Base-by-base conservation (phyloP, 2,329 filamentous ascomycete species). In the Penicillium sp. region DNA sequence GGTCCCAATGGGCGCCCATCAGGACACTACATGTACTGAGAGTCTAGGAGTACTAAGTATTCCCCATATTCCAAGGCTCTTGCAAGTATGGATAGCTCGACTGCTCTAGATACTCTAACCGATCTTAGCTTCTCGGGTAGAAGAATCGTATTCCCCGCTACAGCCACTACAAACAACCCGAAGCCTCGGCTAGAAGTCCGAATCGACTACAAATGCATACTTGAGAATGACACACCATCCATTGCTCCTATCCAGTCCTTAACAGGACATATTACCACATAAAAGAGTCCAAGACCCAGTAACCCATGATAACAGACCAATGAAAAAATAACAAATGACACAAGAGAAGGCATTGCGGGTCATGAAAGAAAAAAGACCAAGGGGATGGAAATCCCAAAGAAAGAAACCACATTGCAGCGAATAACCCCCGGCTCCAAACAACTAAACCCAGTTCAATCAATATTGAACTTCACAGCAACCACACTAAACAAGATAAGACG, bases 291-390 rank as follows among this genome's bases (percentile, higher is more conserved):
- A 52, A 51, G 53, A 52, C 59, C 57, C 49, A 44, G 52, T 54
- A 60, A 56, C 44, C 62, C 64, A 50, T 42, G 52, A 55, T 47
- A 47, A 65, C 37, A 52, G 24, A 54, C 46, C 53, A 59, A 43
- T 60, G 47, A 55, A 50, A 29, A 55, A 54, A 56, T 56, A 55
- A 53, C 56, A 49, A 57, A 55, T 42, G 29, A 43, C 24, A 54
- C 56, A 56, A 42, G 57, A 60, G 48, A 56, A 65, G 63, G 56
- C 65, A 65, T 64, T 49, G 63, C 64, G 60, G 64, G 64, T 67
- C 65, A 65, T 67, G 19, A 66, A 58, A 61, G 51, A 44, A 50
- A 54, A 57, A 52, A n/a, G 11, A 44, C 21, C 13, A 26, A 52
- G 24, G 26, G 29, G 19, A 42, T 22, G 10, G 45, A 31, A 47